Conservation (phyloP, 495 filamentous ascomycete species). For the Umbilicaria muhlenbergii region DNA sequence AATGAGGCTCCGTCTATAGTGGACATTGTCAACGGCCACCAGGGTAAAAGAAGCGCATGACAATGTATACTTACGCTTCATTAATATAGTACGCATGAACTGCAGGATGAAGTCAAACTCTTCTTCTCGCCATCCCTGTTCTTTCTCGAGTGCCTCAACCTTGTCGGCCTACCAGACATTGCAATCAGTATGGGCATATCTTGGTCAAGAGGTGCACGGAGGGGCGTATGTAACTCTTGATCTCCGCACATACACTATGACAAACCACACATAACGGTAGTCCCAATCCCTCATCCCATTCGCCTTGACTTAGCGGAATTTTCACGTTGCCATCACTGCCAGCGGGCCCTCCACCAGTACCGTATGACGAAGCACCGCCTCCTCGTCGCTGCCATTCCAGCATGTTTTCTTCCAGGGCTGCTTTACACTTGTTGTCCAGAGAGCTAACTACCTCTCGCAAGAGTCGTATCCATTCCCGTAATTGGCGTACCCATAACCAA, state of each 20-base stretch:
- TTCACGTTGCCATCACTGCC: conserved; percentile 43
- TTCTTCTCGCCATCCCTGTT: conserved; percentile 82
- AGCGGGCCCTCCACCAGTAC: conserved; percentile 10
- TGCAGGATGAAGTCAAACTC: conserved; percentile 87
- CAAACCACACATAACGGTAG: conserved; percentile 85
- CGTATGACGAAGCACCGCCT: conserved; percentile 19
- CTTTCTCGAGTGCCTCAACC: conserved; percentile 74
- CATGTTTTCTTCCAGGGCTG: conserved; percentile 75
- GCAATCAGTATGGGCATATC: background rate
- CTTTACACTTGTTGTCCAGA: conserved; percentile 60
- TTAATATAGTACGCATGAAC: conserved; percentile 67
- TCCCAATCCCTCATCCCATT: conserved; percentile 87
- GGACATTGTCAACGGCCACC: background rate
- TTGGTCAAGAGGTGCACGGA: background rate
- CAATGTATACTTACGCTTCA: conserved; percentile 50
- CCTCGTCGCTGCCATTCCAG: conserved; percentile 36
- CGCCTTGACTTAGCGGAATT: conserved; percentile 72
- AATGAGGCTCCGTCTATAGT: conserved; percentile 69
- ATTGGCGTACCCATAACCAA: conserved; percentile 79
- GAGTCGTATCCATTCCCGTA: conserved; percentile 76
- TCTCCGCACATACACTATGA: conserved; percentile 55
- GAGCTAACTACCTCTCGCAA: conserved; percentile 58
- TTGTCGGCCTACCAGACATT: conserved; percentile 51
- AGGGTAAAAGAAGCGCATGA: background rate
- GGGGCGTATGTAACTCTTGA: background rate